Evolutionary conservation across 148 eudicot species (phyloP).

Genomic region (Drosera capensis): DNA sequence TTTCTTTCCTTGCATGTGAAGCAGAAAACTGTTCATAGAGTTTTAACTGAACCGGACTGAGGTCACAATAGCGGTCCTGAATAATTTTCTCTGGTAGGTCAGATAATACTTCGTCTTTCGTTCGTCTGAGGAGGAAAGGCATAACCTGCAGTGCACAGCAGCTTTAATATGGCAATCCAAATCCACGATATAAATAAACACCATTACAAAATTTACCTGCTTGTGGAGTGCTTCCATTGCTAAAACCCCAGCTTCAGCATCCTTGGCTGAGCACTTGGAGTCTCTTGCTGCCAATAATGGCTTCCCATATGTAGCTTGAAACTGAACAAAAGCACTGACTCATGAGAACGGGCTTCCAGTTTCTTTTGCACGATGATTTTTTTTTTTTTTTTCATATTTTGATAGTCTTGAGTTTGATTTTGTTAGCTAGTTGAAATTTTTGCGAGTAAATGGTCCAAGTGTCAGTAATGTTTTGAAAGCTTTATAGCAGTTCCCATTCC

Average conservation of each 20-base stretch:
- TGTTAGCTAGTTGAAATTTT: too few relatives aligned
- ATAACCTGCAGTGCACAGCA: conserved; percentile 31
- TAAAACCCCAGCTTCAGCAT: conserved; percentile 92
- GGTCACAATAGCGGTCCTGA: conserved; percentile 97
- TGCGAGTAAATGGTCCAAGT: too few relatives aligned
- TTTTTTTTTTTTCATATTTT: too few relatives aligned
- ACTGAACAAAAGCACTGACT: too few relatives aligned
- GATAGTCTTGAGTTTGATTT: too few relatives aligned
- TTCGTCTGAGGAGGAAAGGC: conserved; percentile 95
- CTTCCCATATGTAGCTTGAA: conserved; percentile 91
- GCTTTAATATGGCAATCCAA: neutral
- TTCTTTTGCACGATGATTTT: too few relatives aligned
- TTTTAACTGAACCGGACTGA: conserved; percentile 80
- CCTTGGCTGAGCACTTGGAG: conserved; percentile 94
- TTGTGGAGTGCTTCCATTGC: conserved; percentile 99
- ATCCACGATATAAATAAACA: neutral
- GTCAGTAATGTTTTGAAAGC: too few relatives aligned
- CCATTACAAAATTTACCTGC: conserved; percentile 14
- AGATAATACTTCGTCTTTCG: conserved; percentile 92
- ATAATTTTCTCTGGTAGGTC: conserved; percentile 98
- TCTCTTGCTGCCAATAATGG: conserved; percentile 90
- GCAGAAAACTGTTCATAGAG: conserved; percentile 90
- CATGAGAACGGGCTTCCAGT: too few relatives aligned
- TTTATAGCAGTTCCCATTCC: too few relatives aligned
- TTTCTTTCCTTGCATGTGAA: conserved; percentile 74